Conservation (phyloP, 2,329 filamentous ascomycete species). For the Scleromitrula shiraiana region DNA sequence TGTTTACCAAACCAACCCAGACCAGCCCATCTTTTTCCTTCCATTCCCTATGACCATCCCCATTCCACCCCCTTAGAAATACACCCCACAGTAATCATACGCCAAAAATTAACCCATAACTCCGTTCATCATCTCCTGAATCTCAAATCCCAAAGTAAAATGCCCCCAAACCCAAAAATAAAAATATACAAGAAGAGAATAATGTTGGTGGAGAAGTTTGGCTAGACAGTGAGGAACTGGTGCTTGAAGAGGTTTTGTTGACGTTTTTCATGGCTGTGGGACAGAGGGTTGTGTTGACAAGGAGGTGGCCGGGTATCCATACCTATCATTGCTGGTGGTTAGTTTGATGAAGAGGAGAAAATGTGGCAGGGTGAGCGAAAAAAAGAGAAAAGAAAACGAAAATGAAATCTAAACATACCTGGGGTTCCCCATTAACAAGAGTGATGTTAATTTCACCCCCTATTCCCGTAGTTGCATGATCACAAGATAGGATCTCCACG, state of each 20-base stretch:
- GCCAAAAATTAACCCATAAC: too few species aligned
- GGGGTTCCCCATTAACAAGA: neutral
- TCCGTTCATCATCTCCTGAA: too few species aligned
- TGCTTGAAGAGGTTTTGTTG: slow-evolving; percentile 3
- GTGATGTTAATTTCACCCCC: neutral
- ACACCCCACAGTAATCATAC: too few species aligned
- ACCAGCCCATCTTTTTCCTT: too few species aligned
- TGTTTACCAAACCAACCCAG: too few species aligned
- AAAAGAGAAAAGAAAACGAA: neutral
- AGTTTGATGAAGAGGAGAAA: neutral
- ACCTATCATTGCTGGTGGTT: neutral
- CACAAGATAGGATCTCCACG: slow-evolving; percentile 12
- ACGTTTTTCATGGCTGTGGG: slow-evolving; percentile 6
- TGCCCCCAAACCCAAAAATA: too few species aligned
- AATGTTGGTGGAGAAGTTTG: neutral
- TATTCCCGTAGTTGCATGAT: neutral
- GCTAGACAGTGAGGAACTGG: neutral
- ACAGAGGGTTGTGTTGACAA: slow-evolving; percentile 10
- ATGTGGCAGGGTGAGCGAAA: neutral
- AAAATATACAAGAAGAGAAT: neutral
- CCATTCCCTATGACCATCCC: too few species aligned
- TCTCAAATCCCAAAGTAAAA: too few species aligned
- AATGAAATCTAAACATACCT: neutral
- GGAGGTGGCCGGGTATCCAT: slow-evolving; percentile 2
- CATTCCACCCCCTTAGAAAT: too few species aligned